Base-by-base conservation (phyloP, 2,329 filamentous ascomycete species). In the Tolypocladium inflatum region DNA sequence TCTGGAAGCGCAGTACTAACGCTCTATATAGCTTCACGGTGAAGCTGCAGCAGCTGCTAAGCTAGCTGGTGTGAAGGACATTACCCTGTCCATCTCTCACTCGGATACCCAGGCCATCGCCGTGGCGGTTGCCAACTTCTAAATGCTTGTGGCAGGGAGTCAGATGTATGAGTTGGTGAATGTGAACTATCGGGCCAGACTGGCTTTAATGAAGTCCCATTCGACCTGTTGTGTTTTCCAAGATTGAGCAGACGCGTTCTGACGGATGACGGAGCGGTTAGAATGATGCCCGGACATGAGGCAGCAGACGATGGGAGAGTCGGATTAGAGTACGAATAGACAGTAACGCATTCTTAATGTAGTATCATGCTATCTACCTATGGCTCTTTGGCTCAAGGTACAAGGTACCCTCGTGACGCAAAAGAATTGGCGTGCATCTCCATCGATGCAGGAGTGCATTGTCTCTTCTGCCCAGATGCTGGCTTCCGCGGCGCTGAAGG, bases 71-170 rank as follows among this genome's bases (percentile, higher is more conserved):
- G 86, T 97, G 50, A 96, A 93, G 80, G 85, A 86, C 57, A 87
- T 97, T 63, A 93, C 82, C 63, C 89, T 99, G 65, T 96, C 91
- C 70, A 97, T 99, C 70, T 97, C 93, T 66, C 95, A 99, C 76
- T 94, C 89, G 43, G 93, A 97, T 66, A 87, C 82, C 59, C 94
- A 99, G 76, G 92, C 94, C 61, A 92, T 97, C 68, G 93, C 94
- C 52, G 90, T 99, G 67, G 94, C 95, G 2, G 88, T 96, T 60
- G 88, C 91, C 57, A 87, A 85, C 58, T 89, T 94, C 69, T 91
- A 83, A 71, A 38, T 57, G 56, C 58, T 57, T 50, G 54, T 37
- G 59, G 56, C 41, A 50, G 53, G 26, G 58, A 45, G 21, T 54
- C 62, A 57, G 64, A 61, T 56, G 61, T 64, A 62, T 37, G 23